Evolutionary conservation across 306 rosid genomes (phyloP), one percentile per base, ranked within the genome.

Genomic region (Sphenostylis stenocarpa): DNA sequence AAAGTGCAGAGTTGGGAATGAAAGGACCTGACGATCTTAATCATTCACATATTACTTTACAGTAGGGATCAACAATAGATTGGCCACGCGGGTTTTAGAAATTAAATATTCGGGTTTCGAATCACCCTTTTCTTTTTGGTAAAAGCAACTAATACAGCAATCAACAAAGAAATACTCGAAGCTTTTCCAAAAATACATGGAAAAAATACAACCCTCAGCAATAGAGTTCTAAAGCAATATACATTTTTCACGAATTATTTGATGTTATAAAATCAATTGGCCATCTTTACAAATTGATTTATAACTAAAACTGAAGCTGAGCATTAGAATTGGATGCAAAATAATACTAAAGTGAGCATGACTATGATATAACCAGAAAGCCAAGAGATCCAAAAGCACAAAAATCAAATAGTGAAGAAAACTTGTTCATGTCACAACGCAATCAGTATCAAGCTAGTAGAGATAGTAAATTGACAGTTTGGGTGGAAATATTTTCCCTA

Each of bases 351-450:
- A 41, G 34, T 14, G 33, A n/a, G 67, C 26, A 48, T 57, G 60
- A 20, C 29, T 23, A 61, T 20, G 41, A 38, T 61, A 41, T 49
- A 39, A 38, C 17, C 12, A 72, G 41, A 41, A 72, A 58, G 52
- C 20, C 57, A 58, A 23, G 33, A 33, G 75, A 43, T 81, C 34
- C 75, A 77, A 78, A 66, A 56, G 76, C 73, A 74, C 51, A 78
- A 51, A n/a, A 47, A 78, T 81, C 23, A 48, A 73, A 45, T 36
- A 44, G 45, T 49, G 12, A 47, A 36, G 63, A 33, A 52, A 81
- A 39, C 77, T 58, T 53, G 15, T 63, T 71, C 64, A 77, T 34
- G 78, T 49, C 49, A 65, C 72, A 70, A 45, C 70, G 68, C 57
- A 73, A 69, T 51, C 64, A 28, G 62, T 64, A 16, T 71, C 60